phyloP scores from a whole-genome alignment of 805 yeast species.

The Kodamaea nitidulidarum region DNA sequence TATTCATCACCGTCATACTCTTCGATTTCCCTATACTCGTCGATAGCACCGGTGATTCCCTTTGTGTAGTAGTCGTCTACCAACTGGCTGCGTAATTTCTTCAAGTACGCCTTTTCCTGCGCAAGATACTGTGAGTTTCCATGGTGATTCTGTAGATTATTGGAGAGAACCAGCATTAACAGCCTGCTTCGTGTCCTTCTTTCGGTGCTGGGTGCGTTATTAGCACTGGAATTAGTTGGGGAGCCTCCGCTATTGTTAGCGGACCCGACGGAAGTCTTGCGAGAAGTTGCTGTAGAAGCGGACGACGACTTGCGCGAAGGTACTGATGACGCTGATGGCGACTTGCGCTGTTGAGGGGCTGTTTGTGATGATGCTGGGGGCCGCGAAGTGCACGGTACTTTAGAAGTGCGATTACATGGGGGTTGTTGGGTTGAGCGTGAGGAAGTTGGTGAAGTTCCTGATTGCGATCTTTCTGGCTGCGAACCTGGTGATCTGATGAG shows the following conservation, averaged over 20 bases:
- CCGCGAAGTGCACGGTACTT: no score
- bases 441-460: no score
- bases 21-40: conserved; percentile 23
- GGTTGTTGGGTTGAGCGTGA: no score
- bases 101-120: conserved; percentile 66
- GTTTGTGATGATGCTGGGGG: no score
- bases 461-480: no score
- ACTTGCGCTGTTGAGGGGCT: no score
- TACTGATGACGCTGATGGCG: no score
- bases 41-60: conserved; percentile 48
- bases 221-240: neutral
- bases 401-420: no score
- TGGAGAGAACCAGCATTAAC: conserved; percentile 16
- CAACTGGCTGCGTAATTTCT: conserved; percentile 55
- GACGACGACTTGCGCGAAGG: neutral
- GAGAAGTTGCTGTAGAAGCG: neutral
- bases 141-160: conserved; percentile 13
- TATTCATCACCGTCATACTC: conserved; percentile 23
- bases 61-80: conserved; percentile 71
- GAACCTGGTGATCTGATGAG: neutral
- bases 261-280: neutral
- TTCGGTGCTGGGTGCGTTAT: neutral
- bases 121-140: conserved; percentile 43
- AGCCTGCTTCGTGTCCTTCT: conserved; percentile 1
- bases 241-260: neutral